Percentiles rank a stretch among this genome's conserved stretches.
Conservation (phyloP, 164 flowering plant species). For the Magnolia sinica region DNA sequence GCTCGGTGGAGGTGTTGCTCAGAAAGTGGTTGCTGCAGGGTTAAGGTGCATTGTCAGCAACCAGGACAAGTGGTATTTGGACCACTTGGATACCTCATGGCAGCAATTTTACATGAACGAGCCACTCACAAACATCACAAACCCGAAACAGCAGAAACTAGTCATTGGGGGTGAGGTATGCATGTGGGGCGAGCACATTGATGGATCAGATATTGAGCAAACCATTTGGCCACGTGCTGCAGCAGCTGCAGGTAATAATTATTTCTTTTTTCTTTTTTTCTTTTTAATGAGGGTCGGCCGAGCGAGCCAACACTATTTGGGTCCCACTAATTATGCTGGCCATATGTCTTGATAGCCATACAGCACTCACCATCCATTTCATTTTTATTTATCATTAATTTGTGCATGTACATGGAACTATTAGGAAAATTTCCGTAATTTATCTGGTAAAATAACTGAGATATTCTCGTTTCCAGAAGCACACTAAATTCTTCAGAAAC, state of each 20-base stretch:
- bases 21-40: conserved; percentile 61
- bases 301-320: conserved; percentile 80
- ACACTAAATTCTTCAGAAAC: neutral
- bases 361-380: conserved; percentile 62
- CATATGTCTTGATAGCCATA: conserved; percentile 99
- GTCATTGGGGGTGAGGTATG: conserved; percentile 88
- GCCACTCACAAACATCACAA: conserved; percentile 62
- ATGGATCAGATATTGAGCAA: conserved; percentile 72
- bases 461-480: neutral
- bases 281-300: conserved; percentile 66
- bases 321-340: conserved; percentile 92
- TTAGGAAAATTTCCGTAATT: neutral
- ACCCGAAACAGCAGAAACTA: conserved; percentile 47
- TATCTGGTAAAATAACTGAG: neutral
- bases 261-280: neutral
- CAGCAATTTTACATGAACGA: conserved; percentile 62
- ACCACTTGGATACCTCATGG: conserved; percentile 72
- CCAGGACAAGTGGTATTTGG: conserved; percentile 85
- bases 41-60: conserved; percentile 84
- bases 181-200: conserved; percentile 85
- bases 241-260: conserved; percentile 83
- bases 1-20: conserved; percentile 73
- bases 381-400: too few species aligned
- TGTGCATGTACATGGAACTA: neutral
- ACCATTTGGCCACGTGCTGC: conserved; percentile 97